These are phyloP conservation scores for Cyathus pygmaeus DNA, from an alignment of 1,284 basidiomycete species.

Conservation along the genomic window DNA sequence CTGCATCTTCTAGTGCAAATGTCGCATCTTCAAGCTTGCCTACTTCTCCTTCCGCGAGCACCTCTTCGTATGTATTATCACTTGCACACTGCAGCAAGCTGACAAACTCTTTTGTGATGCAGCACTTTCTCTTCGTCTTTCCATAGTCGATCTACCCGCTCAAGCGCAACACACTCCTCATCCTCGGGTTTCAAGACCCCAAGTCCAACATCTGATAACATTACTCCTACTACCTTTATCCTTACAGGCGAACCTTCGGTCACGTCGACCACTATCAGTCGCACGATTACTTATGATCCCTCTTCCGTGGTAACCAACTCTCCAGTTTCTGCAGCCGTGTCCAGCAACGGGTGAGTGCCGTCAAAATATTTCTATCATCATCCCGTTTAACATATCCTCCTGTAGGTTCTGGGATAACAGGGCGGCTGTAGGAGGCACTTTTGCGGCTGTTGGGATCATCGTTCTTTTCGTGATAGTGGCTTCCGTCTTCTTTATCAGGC, in stretches of 20 bases:
- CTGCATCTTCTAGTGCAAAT: conserved; percentile 7
- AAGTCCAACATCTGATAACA: not conserved
- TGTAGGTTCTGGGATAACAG: conserved; percentile 59
- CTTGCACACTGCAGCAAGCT: too few species aligned
- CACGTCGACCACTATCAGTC: not conserved
- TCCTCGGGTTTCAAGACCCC: not conserved
- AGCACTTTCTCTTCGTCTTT: not conserved
- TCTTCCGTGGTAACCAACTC: conserved; percentile 2
- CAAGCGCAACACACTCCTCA: not conserved
- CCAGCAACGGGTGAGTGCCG: conserved; percentile 11
- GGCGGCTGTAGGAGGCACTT: conserved; percentile 58
- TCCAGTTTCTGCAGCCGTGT: not conserved
- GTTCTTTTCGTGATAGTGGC: conserved; percentile 30
- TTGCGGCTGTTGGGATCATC: conserved; percentile 48
- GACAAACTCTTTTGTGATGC: not conserved
- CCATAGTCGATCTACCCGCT: conserved; percentile 2
- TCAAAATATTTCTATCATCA: conserved; percentile 2
- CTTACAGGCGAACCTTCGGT: conserved; percentile 8
- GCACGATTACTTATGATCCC: not conserved
- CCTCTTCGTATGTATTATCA: not conserved
- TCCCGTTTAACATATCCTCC: conserved; percentile 8
- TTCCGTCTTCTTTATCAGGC: conserved; percentile 34
- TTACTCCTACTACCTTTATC: conserved; percentile 16
- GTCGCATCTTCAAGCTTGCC: not conserved
- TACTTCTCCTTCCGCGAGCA: not conserved